Base-by-base conservation (phyloP, 208 protist species). In the Acanthamoeba triangularis region DNA sequence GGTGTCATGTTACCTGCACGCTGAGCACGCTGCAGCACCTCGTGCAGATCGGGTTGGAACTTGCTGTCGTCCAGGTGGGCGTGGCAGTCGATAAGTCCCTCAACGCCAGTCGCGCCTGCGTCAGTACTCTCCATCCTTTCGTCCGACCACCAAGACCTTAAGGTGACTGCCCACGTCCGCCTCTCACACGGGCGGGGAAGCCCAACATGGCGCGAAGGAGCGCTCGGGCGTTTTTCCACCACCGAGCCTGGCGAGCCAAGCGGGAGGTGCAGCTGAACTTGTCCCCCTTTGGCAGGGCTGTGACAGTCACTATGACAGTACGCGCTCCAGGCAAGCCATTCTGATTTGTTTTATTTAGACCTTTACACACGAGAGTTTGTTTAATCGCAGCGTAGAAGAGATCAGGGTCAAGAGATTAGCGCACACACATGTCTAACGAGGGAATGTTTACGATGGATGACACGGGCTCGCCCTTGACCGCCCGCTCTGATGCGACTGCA, bases 371-470 rank as follows among this genome's bases (percentile, higher is more conserved):
- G 0, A 0, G 18, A 59, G 18, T 16, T 59, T 14, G 54, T 23
- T 35, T 28, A 4, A 72, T 25, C 25, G 18, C 25, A 25, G 25
- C 23, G 65, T 35, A n/a, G 13, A n/a, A 3, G n/a, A n/a, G n/a
- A n/a, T n/a, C n/a, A n/a, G n/a, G n/a, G n/a, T n/a, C n/a, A n/a
- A n/a, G n/a, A n/a, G n/a, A n/a, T n/a, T n/a, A 0, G 18, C 28
- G 35, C 37, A 87, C 78, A 67, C 30, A 69, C 23, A 88, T 88
- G 49, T 85, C 76, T 1, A 65, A 23, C 18, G 80, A 88, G 30
- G 49, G 80, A n/a, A 63, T 88, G 30, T 88, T 88, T 88, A 30
- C 80, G 0, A 88, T 63, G 80, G 80, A 88, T 25, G 49, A 88
- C 49, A 63, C 80, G 49, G 80, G 80, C 20, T 88, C 80, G 28